A percentile compares a stretch with the other conserved stretches of the same genome.
These are phyloP conservation scores for Pittosporum tobira DNA, from an alignment of 129 eudicot genomes.

Conservation along the genomic window DNA sequence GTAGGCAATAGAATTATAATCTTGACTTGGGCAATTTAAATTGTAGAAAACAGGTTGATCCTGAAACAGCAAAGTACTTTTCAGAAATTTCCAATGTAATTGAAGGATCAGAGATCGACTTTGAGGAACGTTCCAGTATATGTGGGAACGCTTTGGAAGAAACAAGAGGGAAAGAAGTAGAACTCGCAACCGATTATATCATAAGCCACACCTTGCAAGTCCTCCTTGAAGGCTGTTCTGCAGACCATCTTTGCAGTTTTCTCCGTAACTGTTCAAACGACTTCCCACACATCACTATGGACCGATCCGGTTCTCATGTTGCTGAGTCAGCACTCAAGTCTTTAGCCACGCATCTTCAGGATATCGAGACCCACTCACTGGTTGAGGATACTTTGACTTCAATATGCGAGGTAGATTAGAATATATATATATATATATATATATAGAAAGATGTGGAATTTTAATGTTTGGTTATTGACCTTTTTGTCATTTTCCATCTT, in stretches of 20 bases:
- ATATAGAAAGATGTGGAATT: neutral
- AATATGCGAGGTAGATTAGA: constrained; percentile 63
- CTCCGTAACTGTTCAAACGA: constrained; percentile 55
- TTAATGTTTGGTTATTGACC: neutral
- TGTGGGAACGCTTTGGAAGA: constrained; percentile 95
- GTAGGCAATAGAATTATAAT: neutral
- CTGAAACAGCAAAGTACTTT: constrained; percentile 47
- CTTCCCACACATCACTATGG: constrained; percentile 65
- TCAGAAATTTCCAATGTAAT: constrained; percentile 42
- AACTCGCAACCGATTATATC: constrained; percentile 85
- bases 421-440: too few relatives aligned
- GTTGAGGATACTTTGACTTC: constrained; percentile 53
- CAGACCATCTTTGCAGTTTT: constrained; percentile 64
- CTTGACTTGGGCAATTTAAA: constrained; percentile 27
- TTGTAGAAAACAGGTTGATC: constrained; percentile 46
- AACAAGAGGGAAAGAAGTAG: constrained; percentile 83
- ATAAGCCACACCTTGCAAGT: constrained; percentile 83
- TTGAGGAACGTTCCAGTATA: constrained; percentile 57
- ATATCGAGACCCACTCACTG: constrained; percentile 35
- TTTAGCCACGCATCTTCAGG: constrained; percentile 69
- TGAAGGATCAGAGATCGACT: constrained; percentile 60
- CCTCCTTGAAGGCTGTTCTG: constrained; percentile 78
- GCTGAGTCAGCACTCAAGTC: constrained; percentile 91
- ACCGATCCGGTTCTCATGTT: constrained; percentile 94
- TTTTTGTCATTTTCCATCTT: neutral